A percentile compares a stretch with the other conserved stretches of the same genome.
Conservation (phyloP, 2,329 filamentous ascomycete species). For the Colletotrichum sublineola region DNA sequence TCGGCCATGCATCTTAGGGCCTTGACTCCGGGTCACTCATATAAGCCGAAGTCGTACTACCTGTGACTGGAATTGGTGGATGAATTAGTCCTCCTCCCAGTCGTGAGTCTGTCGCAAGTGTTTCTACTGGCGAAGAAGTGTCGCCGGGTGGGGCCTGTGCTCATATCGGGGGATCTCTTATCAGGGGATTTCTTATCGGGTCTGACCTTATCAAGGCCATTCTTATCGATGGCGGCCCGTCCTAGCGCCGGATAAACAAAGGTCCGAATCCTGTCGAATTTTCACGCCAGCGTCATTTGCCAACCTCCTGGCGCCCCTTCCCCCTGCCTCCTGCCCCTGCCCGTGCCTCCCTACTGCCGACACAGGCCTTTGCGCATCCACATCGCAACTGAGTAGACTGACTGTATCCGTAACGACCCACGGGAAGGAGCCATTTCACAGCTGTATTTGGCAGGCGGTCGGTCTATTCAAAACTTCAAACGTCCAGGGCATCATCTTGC, state of each 20-base stretch:
- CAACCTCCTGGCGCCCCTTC: background rate
- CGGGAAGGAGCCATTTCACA: slow-evolving; percentile 16
- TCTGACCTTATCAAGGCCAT: no score
- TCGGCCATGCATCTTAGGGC: background rate
- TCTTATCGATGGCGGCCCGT: background rate
- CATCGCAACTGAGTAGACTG: slow-evolving; percentile 16
- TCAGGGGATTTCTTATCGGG: no score
- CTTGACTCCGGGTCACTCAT: background rate
- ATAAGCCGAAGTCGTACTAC: background rate
- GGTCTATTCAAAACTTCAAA: slow-evolving; percentile 38
- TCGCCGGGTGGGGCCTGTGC: background rate
- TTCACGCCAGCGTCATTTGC: slow-evolving; percentile 14
- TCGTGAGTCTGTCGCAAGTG: no score
- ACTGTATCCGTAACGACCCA: background rate
- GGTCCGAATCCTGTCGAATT: slow-evolving; percentile 7
- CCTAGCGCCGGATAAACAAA: background rate
- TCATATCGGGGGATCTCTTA: background rate
- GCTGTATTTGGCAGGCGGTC: slow-evolving; percentile 41
- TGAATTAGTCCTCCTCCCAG: no score
- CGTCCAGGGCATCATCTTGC: slow-evolving; percentile 22
- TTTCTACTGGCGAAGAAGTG: no score
- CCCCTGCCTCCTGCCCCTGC: slow-evolving; percentile 6
- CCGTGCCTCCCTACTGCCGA: slow-evolving; percentile 2
- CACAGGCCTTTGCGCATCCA: slow-evolving; percentile 8
- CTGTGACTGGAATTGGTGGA: background rate